Evolutionary conservation across 257 asterid genomes (phyloP).

Genomic region (Capsicum rhomboideum): DNA sequence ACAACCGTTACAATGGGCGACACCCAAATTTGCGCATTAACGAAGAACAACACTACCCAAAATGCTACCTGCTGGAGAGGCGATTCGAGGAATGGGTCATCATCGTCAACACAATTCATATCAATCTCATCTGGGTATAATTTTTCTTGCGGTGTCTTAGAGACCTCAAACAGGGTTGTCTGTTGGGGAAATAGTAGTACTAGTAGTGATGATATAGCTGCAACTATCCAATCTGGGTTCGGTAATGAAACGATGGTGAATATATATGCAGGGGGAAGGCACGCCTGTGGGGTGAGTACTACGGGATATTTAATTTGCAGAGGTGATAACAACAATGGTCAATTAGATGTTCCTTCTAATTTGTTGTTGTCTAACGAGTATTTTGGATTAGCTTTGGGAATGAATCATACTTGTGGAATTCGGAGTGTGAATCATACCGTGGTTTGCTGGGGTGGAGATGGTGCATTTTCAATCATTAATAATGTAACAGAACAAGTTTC

Average conservation of each 20-base stretch:
- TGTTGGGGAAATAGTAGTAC: constrained; percentile 51
- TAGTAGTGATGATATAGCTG: neutral
- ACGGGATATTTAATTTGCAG: constrained; percentile 45
- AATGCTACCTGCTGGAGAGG: constrained; percentile 61
- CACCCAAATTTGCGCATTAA: constrained; percentile 52
- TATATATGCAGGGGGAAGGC: constrained; percentile 47
- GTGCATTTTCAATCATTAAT: constrained; percentile 10
- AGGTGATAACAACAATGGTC: constrained; percentile 51
- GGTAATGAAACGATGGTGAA: constrained; percentile 34
- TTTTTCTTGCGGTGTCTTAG: constrained; percentile 58
- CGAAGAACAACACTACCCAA: constrained; percentile 8
- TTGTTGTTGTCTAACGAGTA: constrained; percentile 13
- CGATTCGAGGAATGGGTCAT: constrained; percentile 1
- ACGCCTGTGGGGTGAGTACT: constrained; percentile 53
- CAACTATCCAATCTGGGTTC: constrained; percentile 32
- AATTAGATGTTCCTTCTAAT: constrained; percentile 43
- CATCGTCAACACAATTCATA: constrained; percentile 14
- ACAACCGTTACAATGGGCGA: constrained; percentile 44
- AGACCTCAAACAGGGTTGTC: constrained; percentile 17
- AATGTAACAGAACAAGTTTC: constrained; percentile 19
- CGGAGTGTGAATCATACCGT: constrained; percentile 44
- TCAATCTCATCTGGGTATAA: constrained; percentile 55
- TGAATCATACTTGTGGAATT: constrained; percentile 54
- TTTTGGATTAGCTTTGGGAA: constrained; percentile 48
- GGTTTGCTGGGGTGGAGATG: constrained; percentile 71